phyloP scores from a whole-genome alignment of 2,329 filamentous ascomycete species.

The Parastagonospora nodorum region DNA sequence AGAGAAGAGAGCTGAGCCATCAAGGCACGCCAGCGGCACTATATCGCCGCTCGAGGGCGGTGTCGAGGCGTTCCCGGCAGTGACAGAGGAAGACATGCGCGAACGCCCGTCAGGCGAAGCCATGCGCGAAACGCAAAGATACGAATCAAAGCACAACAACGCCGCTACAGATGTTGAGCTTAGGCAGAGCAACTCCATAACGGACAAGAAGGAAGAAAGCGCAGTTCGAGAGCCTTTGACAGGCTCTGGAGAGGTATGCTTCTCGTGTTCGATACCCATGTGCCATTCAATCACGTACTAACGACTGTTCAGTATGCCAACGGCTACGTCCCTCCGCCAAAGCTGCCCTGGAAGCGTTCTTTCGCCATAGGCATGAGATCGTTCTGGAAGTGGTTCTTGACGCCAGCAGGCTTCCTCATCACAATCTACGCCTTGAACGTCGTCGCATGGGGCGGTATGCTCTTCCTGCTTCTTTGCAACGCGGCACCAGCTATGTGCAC shows the following conservation, averaged over 20 bases:
- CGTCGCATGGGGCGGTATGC: conserved; percentile 88
- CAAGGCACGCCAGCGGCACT: conserved; percentile 5
- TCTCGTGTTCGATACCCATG: background rate
- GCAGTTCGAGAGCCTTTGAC: conserved; percentile 16
- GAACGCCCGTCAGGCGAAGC: conserved; percentile 9
- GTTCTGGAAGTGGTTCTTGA: conserved; percentile 75
- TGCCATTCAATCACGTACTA: conserved; percentile 1
- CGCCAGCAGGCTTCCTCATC: conserved; percentile 76
- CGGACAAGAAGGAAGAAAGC: conserved; percentile 18
- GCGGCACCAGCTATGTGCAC: conserved; percentile 74
- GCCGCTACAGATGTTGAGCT: conserved; percentile 6
- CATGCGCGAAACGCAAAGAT: background rate
- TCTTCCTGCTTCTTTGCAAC: conserved; percentile 82
- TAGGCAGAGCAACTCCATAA: conserved; percentile 24
- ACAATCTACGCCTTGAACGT: conserved; percentile 81
- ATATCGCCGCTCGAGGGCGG: conserved; percentile 10
- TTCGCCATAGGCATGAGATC: conserved; percentile 62
- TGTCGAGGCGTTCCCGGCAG: conserved; percentile 34
- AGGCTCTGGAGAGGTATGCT: conserved; percentile 23
- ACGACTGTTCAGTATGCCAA: conserved; percentile 37
- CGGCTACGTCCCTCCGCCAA: conserved; percentile 51
- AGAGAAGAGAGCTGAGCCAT: conserved; percentile 12
- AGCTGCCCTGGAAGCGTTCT: conserved; percentile 61
- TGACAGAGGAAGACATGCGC: conserved; percentile 35
- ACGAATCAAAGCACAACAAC: conserved; percentile 17